Percentiles rank a stretch among this genome's conserved stretches.
Evolutionary conservation across 169 alveolate genomes (phyloP).

Genomic region (Miamiensis avidus): DNA sequence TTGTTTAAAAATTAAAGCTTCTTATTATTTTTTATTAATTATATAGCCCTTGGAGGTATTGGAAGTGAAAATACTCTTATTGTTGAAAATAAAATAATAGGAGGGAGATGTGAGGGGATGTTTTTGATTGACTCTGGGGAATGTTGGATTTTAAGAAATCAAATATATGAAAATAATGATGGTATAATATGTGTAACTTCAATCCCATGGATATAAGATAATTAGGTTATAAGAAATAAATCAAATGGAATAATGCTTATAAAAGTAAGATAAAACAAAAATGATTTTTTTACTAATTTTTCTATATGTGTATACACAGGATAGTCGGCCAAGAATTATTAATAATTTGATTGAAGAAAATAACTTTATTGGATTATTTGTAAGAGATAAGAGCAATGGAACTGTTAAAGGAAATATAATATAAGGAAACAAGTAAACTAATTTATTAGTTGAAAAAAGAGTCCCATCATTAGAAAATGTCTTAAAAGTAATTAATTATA

Average conservation of each 20-base stretch:
- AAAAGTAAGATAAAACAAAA: neutral
- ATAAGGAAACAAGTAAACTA: conserved; percentile 39
- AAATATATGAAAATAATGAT: conserved; percentile 82
- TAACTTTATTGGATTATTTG: conserved; percentile 53
- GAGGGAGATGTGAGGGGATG: conserved; percentile 83
- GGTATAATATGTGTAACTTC: conserved; percentile 65
- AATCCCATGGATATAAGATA: conserved; percentile 38
- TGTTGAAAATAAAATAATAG: conserved; percentile 65
- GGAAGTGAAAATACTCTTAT: conserved; percentile 69
- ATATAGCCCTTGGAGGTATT: conserved; percentile 82
- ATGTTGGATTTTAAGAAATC: conserved; percentile 67
- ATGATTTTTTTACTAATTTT: neutral
- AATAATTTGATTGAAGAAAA: conserved; percentile 48
- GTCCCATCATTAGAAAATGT: conserved; percentile 32
- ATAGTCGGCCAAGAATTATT: conserved; percentile 43
- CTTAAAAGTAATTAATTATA: conserved; percentile 34
- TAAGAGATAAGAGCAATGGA: conserved; percentile 58
- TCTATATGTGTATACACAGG: conserved; percentile 22
- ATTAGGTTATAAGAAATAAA: conserved; percentile 51
- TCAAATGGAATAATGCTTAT: conserved; percentile 47
- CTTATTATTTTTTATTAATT: no score
- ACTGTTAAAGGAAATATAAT: conserved; percentile 42
- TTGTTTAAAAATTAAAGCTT: neutral
- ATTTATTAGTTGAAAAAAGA: conserved; percentile 53
- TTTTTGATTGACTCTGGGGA: conserved; percentile 77